Base-by-base conservation (phyloP, 2,329 filamentous ascomycete genomes). In the Monosporascus sp. region DNA sequence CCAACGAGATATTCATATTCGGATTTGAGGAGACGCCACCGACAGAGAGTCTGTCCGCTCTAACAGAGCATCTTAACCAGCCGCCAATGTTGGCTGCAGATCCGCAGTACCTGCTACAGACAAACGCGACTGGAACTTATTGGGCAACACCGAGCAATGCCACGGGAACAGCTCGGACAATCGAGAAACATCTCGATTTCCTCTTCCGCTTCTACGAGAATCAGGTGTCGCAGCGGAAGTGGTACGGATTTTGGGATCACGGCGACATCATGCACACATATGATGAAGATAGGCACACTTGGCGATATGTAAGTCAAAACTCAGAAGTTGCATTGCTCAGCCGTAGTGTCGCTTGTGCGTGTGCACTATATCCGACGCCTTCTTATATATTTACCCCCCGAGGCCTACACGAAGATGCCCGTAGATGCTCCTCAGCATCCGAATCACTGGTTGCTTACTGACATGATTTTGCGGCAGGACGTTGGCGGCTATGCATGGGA, bases 401-500 rank as follows among this genome's bases (percentile, higher is more conserved):
- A 31, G 28, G 28, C 28, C 28, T 31, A 11, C 28, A 31, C 3
- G 5, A 14, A 31, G 28, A 31, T 14, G 28, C 9, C 11, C 28
- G 14, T 31, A 31, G 9, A 31, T 9, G 9, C 28, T 31, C 28
- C 28, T 11, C 9, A 11, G 1, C 3, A 11, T 31, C 3, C 11
- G 5, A 31, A 2, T 14, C 9, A 5, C 17, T 11, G 20, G 20
- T 11, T n/a, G 18, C 4, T 20, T 26, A 28, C 22, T 46, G 26
- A 46, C 43, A 18, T 3, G n/a, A 26, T 14, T 45, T 14, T 20
- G 9, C 17, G 20, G 8, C 86, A 85, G 52, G 83, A 86, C 46
- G 65, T 86, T 18, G 83, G 83, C 3, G 83, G 83, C 0, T 86
- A 81, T 54, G 82, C 81, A 0, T 86, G 83, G 83, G 82, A 85